These are phyloP conservation scores for Lipomyces chichibuensis DNA, from an alignment of 805 yeast species.

Conservation along the genomic window DNA sequence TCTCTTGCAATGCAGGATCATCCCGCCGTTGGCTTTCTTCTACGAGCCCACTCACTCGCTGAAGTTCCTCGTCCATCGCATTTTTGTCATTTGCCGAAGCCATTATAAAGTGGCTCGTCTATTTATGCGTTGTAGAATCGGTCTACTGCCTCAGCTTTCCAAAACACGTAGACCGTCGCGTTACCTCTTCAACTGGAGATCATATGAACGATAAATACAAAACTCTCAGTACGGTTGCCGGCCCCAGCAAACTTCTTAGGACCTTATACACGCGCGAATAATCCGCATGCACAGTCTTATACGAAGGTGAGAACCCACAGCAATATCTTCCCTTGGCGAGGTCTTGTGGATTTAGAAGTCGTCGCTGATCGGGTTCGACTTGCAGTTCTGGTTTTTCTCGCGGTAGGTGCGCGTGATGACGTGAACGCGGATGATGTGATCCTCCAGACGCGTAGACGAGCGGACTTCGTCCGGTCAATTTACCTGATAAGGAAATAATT, in stretches of 20 bases:
- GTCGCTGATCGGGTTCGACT: background rate
- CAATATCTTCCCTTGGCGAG: background rate
- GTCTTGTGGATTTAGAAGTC: background rate
- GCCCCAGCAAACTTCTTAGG: background rate
- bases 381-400: background rate
- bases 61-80: constrained; percentile 20
- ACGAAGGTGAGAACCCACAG: background rate
- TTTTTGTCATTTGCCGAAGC: constrained; percentile 4
- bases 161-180: background rate
- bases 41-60: constrained; percentile 19
- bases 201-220: background rate
- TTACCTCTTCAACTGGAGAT: background rate
- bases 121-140: background rate
- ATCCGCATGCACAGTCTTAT: background rate
- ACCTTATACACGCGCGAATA: background rate
- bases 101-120: background rate
- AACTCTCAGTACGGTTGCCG: background rate
- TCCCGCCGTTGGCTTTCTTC: constrained; percentile 30
- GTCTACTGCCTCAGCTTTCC: constrained; percentile 4
- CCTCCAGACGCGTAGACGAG: background rate
- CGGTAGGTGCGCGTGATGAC: background rate
- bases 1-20: constrained; percentile 28
- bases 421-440: background rate
- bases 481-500: background rate
- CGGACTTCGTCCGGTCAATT: background rate